phyloP scores from a whole-genome alignment of 345 rosid species.

The Boechera retrofracta region DNA sequence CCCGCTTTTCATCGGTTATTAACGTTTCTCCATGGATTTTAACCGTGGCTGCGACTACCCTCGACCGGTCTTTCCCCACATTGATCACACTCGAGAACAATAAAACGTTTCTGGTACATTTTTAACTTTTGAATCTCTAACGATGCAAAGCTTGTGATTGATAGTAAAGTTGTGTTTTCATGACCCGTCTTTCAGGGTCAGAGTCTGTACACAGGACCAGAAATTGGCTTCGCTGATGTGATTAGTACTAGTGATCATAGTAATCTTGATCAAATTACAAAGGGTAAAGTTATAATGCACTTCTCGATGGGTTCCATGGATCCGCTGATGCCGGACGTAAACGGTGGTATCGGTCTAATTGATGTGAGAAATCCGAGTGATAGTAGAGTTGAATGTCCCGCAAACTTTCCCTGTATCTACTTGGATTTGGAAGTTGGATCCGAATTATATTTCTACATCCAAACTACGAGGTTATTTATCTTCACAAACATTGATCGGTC shows the following conservation, averaged over 20 bases:
- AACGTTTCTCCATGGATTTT: conserved; percentile 59
- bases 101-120: conserved; percentile 34
- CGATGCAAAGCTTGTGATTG: conserved; percentile 8
- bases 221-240: conserved; percentile 17
- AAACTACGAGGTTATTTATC: conserved; percentile 6
- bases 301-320: background rate
- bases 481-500: conserved; percentile 5
- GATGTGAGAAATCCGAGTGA: background rate
- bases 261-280: background rate
- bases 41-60: conserved; percentile 54
- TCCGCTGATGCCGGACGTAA: background rate
- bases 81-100: conserved; percentile 42
- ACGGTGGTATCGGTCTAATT: conserved; percentile 31
- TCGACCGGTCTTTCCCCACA: conserved; percentile 53
- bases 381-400: conserved; percentile 10
- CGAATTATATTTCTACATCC: conserved; percentile 2
- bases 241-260: background rate
- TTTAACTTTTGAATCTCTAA: background rate
- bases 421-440: conserved; percentile 9
- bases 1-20: conserved; percentile 41
- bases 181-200: conserved; percentile 27
- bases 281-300: conserved; percentile 29
- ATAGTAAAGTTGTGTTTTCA: background rate
- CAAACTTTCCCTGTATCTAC: conserved; percentile 27
- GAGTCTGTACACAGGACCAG: conserved; percentile 38